A percentile compares a stretch with the other conserved stretches of the same genome.
These are phyloP conservation scores for Trichoderma endophyticum DNA, from an alignment of 2,329 filamentous ascomycete genomes.

Conservation along the genomic window DNA sequence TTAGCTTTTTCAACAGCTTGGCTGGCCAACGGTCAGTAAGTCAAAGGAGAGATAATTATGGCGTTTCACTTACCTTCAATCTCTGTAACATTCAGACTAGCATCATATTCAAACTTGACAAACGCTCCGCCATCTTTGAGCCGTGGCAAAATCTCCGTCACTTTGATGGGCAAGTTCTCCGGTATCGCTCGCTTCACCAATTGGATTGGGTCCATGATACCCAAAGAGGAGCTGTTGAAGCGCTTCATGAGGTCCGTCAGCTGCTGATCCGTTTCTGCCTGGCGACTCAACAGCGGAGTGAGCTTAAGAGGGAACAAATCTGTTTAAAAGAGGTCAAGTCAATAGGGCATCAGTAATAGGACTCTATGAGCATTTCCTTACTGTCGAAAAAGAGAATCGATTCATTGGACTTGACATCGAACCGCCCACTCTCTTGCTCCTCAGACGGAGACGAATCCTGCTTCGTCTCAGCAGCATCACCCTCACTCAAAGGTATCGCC, in stretches of 20 bases:
- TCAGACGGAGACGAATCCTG: slow-evolving; percentile 37
- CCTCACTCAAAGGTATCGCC: slow-evolving; percentile 11
- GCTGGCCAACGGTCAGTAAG: slow-evolving; percentile 30
- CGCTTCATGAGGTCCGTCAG: slow-evolving; percentile 49
- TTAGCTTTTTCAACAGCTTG: slow-evolving; percentile 60
- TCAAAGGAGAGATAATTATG: background rate
- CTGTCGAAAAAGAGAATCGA: slow-evolving; percentile 88
- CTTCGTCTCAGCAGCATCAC: slow-evolving; percentile 55
- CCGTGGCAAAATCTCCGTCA: slow-evolving; percentile 78
- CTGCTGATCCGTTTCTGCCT: slow-evolving; percentile 49
- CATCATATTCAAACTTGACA: slow-evolving; percentile 69
- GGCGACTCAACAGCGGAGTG: slow-evolving; percentile 41
- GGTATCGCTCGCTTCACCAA: slow-evolving; percentile 63
- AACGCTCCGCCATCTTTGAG: slow-evolving; percentile 92
- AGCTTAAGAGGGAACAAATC: slow-evolving; percentile 83
- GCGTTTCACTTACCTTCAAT: slow-evolving; percentile 38
- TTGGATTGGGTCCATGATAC: slow-evolving; percentile 50
- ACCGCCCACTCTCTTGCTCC: slow-evolving; percentile 74
- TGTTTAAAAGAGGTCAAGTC: slow-evolving; percentile 32
- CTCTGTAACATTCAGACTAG: slow-evolving; percentile 37
- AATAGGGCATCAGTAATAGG: background rate
- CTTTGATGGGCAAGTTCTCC: slow-evolving; percentile 58
- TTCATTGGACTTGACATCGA: slow-evolving; percentile 71
- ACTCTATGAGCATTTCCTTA: slow-evolving; percentile 39
- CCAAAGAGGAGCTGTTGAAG: slow-evolving; percentile 50